Percentiles rank a stretch among this genome's conserved stretches.
Evolutionary conservation across 768 basidiomycete species (phyloP).

Genomic region (Hygrophoropsis aurantiaca): DNA sequence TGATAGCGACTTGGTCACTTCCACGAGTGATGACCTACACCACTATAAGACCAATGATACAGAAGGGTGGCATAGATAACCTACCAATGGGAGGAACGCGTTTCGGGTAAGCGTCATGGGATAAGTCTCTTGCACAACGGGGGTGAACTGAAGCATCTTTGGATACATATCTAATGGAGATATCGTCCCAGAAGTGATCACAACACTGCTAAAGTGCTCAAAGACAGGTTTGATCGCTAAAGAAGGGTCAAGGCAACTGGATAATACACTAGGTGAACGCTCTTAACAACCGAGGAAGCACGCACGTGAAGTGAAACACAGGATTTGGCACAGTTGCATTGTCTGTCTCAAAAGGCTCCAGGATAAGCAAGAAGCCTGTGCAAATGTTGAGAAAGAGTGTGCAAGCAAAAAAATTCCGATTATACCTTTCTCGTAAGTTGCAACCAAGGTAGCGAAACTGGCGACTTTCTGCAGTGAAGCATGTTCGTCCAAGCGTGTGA

Average conservation of each 20-base stretch:
- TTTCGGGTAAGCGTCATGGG: constrained; percentile 97
- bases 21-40: constrained; percentile 93
- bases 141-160: constrained; percentile 98
- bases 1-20: constrained; percentile 97
- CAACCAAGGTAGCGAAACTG: constrained; percentile 91
- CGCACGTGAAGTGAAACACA: constrained; percentile 95
- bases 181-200: constrained; percentile 98
- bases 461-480: constrained; percentile 93
- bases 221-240: constrained; percentile 98
- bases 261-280: constrained; percentile 10
- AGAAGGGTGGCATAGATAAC: constrained; percentile 13
- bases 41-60: neutral
- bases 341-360: constrained; percentile 98
- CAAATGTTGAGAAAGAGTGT: neutral
- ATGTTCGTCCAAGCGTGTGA: constrained; percentile 89
- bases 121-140: constrained; percentile 95
- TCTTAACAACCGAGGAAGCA: constrained; percentile 10
- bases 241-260: constrained; percentile 94
- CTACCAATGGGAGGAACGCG: constrained; percentile 90
- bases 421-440: constrained; percentile 95
- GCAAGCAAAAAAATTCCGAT: neutral
- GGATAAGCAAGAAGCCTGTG: constrained; percentile 89
- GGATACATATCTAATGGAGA: constrained; percentile 99
- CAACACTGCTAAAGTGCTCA: constrained; percentile 96
- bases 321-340: constrained; percentile 98